Base-by-base conservation (phyloP, 306 rosid species). In the Pyrus communis region DNA sequence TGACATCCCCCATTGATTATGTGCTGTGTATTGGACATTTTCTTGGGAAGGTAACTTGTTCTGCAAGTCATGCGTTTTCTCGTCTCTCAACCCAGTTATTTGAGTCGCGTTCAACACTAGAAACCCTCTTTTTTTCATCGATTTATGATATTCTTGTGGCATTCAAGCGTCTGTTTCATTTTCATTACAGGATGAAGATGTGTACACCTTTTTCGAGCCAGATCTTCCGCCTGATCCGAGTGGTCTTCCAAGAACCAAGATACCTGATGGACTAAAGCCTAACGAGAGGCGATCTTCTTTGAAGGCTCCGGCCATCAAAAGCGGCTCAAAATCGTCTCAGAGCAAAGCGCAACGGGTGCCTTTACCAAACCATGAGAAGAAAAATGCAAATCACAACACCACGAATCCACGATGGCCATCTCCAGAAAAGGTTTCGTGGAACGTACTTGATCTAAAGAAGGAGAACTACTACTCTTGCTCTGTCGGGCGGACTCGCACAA, bases 391-490 rank as follows among this genome's bases (percentile, higher is more conserved):
- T 70, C 88, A 88, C 59, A 54, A 64, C 66, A 51, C 75, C 59
- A 85, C 88, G 19, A 75, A 81, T 11, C 73, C 79, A 4, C 82
- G 88, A 43, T 71, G 81, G 63, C 83, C 85, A 18, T 79, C 87
- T 33, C 87, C 93, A 1, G 97, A 92, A 71, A 95, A 87, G 86
- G 80, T 82, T n/a, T 87, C 97, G 10, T 92, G 97, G 97, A 95
- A 88, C 54, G 96, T 95, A 40, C 98, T 95, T 67, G 98, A 95
- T 82, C 96, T 95, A 1, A 86, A 92, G 81, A 91, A 82, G 74
- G 97, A 90, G 83, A 95, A 95, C 76, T 95, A 95, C 91, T 95
- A 90, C 81, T 95, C 98, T 6, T 95, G 98, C 61, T 84, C 98
- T 9, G 97, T 95, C 54, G 98, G 97, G 31, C 66, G 98, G 78